Conservation (phyloP, 768 basidiomycete genomes). For the Hemileccinum impolitum region DNA sequence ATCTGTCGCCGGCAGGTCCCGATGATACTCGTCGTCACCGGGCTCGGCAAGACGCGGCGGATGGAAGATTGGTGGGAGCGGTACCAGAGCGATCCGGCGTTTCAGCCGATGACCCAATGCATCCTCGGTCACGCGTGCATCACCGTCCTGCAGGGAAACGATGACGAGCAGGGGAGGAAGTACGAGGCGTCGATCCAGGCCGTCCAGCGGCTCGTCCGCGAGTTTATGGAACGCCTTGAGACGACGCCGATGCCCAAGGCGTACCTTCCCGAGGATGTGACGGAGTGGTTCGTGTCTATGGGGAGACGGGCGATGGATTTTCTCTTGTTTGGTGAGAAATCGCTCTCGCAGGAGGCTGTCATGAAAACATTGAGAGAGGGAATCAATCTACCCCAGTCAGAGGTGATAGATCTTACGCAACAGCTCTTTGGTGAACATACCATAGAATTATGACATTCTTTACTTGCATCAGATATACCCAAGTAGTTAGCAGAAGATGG, state of each 20-base stretch:
- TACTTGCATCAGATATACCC: background rate
- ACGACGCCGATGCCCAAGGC: background rate
- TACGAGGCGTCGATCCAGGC: constrained; percentile 13
- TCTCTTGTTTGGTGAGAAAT: constrained; percentile 6
- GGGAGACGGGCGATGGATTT: constrained; percentile 16
- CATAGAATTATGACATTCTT: constrained; percentile 3
- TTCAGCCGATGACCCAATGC: constrained; percentile 6
- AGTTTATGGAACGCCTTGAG: constrained; percentile 5
- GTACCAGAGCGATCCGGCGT: constrained; percentile 11
- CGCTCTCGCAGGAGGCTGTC: constrained; percentile 12
- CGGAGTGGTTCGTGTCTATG: constrained; percentile 15
- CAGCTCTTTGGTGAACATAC: constrained; percentile 13
- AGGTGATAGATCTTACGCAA: constrained; percentile 6
- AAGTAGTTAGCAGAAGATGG: too few relatives aligned
- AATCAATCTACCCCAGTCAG: constrained; percentile 1
- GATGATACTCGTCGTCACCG: constrained; percentile 35
- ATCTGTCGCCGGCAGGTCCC: constrained; percentile 37
- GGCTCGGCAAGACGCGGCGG: constrained; percentile 32
- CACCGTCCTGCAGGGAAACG: constrained; percentile 24
- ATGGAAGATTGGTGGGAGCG: constrained; percentile 36
- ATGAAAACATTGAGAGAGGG: constrained; percentile 12
- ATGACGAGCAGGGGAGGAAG: constrained; percentile 14
- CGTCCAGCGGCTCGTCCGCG: constrained; percentile 12
- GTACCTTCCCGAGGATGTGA: constrained; percentile 7
- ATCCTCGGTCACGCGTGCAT: constrained; percentile 28